A percentile compares a stretch with the other conserved stretches of the same genome.
phyloP scores from a whole-genome alignment of 2,329 filamentous ascomycete genomes.

The Xylogone sp. region DNA sequence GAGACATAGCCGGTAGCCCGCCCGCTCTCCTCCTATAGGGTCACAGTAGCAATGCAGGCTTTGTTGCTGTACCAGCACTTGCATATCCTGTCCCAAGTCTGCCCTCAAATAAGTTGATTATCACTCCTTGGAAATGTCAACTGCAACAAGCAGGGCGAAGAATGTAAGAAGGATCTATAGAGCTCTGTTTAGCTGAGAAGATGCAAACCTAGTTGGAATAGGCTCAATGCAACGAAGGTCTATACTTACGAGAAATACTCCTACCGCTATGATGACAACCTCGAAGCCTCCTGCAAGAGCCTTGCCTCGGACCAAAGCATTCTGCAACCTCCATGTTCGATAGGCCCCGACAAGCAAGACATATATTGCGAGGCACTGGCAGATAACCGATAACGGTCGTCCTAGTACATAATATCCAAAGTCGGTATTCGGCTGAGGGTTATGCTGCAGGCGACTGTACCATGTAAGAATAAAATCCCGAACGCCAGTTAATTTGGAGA shows the following conservation, averaged over 20 bases:
- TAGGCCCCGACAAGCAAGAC: conserved; percentile 47
- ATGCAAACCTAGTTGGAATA: conserved; percentile 4
- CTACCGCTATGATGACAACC: conserved; percentile 42
- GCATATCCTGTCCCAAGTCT: too few relatives aligned
- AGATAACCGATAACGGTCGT: conserved; percentile 48
- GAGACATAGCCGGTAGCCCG: not conserved
- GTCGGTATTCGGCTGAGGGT: conserved; percentile 24
- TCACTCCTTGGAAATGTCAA: conserved; percentile 24
- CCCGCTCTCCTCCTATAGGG: not conserved
- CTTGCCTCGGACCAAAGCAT: conserved; percentile 53
- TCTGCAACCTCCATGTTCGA: conserved; percentile 59
- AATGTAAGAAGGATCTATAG: conserved; percentile 22
- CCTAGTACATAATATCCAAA: conserved; percentile 60
- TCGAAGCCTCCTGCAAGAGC: conserved; percentile 57
- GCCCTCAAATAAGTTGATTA: not conserved
- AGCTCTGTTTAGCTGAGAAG: not conserved
- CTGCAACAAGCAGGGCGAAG: conserved; percentile 21
- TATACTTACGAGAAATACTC: conserved; percentile 44
- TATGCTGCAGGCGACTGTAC: conserved; percentile 44
- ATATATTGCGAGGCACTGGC: conserved; percentile 36
- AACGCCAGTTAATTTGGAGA: conserved; percentile 5
- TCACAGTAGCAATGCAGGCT: too few relatives aligned
- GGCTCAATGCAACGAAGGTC: not conserved
- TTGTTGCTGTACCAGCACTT: too few relatives aligned
- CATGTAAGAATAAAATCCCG: conserved; percentile 6